phyloP scores from a whole-genome alignment of 2,329 filamentous ascomycete species.

The Cryphonectria japonica region DNA sequence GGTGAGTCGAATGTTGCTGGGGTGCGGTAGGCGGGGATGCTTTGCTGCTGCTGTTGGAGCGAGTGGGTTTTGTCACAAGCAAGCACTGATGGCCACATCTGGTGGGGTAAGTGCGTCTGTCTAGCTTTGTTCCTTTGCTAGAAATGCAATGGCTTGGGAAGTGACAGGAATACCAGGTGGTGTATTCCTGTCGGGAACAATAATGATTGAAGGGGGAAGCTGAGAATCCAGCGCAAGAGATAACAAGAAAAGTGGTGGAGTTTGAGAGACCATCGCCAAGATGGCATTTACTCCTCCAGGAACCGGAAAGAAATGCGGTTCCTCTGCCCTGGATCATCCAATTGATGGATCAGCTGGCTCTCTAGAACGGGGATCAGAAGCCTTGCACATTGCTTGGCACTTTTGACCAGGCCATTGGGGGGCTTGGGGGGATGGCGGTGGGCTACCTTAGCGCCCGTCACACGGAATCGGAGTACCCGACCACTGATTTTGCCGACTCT shows the following conservation, averaged over 20 bases:
- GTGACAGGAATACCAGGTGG: background rate
- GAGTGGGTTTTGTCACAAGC: conserved; percentile 20
- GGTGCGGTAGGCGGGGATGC: conserved; percentile 7
- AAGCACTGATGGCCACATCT: conserved; percentile 23
- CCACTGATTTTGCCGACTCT: background rate
- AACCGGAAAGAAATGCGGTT: conserved; percentile 14
- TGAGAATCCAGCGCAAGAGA: background rate
- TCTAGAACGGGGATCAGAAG: background rate
- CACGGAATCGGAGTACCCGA: background rate
- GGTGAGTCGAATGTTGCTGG: conserved; percentile 27
- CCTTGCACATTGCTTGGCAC: conserved; percentile 6
- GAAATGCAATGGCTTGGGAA: background rate
- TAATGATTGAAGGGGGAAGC: background rate
- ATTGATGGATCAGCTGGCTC: conserved; percentile 7
- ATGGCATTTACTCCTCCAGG: conserved; percentile 4
- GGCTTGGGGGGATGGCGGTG: too few species aligned
- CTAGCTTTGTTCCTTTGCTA: background rate
- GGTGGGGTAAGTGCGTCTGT: conserved; percentile 11
- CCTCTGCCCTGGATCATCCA: conserved; percentile 3
- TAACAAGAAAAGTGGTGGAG: conserved; percentile 8
- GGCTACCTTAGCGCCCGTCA: background rate
- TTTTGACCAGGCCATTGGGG: background rate
- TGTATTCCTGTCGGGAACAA: background rate
- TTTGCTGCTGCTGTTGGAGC: conserved; percentile 15
- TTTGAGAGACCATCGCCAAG: conserved; percentile 9